These are phyloP conservation scores for Colletotrichum noveboracense DNA, from an alignment of 2,329 filamentous ascomycete species.

Conservation along the genomic window DNA sequence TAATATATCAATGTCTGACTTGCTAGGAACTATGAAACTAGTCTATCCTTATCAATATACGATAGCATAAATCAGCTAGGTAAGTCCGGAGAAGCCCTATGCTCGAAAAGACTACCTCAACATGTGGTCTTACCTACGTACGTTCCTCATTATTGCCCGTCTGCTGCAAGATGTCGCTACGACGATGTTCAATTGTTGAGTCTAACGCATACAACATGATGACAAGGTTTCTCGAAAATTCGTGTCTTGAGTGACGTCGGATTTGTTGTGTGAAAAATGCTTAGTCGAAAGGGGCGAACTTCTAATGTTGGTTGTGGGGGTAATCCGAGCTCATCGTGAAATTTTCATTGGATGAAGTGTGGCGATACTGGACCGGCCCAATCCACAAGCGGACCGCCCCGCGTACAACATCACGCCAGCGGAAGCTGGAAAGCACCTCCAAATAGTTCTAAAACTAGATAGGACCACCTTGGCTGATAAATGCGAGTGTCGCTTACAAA, in stretches of 20 bases:
- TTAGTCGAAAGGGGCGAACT: background rate
- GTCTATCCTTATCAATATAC: rapidly evolving
- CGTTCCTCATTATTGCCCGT: background rate
- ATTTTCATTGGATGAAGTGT: background rate
- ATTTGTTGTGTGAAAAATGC: background rate
- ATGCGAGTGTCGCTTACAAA: background rate
- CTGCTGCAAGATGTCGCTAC: background rate
- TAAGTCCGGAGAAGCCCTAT: rapidly evolving
- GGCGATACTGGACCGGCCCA: background rate
- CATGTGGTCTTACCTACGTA: rapidly evolving
- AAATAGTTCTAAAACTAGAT: background rate
- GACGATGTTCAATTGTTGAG: background rate
- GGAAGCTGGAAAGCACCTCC: too few species aligned
- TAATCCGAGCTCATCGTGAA: background rate
- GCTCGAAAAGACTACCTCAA: background rate
- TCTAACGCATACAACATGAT: background rate
- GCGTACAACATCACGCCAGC: background rate
- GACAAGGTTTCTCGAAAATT: background rate
- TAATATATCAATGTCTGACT: background rate
- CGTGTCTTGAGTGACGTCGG: background rate
- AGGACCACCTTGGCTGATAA: background rate
- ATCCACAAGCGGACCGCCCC: background rate
- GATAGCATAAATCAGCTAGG: rapidly evolving
- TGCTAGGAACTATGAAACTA: background rate
- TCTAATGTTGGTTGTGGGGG: background rate